Base-by-base conservation (phyloP, 192 early-diverging fungal genomes). In the Spizellomyces sp. region DNA sequence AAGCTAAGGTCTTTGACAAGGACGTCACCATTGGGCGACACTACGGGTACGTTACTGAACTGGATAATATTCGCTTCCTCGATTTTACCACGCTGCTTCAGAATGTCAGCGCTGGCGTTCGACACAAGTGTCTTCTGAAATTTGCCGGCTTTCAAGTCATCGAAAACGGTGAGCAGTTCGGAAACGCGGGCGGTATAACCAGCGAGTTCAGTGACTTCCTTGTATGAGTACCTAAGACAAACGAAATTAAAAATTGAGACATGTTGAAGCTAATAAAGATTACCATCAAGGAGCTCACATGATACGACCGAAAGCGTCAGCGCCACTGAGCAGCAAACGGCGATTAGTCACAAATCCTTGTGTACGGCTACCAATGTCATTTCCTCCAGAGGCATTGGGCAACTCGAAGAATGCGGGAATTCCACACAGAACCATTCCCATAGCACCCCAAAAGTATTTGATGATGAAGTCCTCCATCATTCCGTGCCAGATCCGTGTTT, bases 381-480 rank as follows among this genome's bases (percentile, higher is more conserved):
- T 50, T 44, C 64, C 62, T n/a, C 42, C 75, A 48, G 21, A 70
- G 19, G 47, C 59, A 8, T 74, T 74, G 10, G 73, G 69, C 62
- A 67, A 56, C 15, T 75, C 77, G 67, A 86, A 85, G 77, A 97
- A 96, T 12, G 95, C 94, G 3, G 96, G 96, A 8, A 91, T 89
- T 0, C 93, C 89, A 70, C 94, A 96, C 14, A 96, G 82, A 9
- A 90, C 79, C 60, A 95, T 81, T 45, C 95, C 95, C 64, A 90
- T 88, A 1, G 95, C 95, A 69, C 95, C 93, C 96, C 96, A 98
- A 64, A 95, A 92, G 81, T 99, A 99, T 78, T 99, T 99, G 80
- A 99, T 94, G 27, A 98, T 85, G 84, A 96, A 98, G 80, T 98
- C 96, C 78, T 98, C 96, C 57, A 97, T 79, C 95, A 98, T 96